phyloP scores from a whole-genome alignment of 805 yeast species.

The Lipomyces japonicus region DNA sequence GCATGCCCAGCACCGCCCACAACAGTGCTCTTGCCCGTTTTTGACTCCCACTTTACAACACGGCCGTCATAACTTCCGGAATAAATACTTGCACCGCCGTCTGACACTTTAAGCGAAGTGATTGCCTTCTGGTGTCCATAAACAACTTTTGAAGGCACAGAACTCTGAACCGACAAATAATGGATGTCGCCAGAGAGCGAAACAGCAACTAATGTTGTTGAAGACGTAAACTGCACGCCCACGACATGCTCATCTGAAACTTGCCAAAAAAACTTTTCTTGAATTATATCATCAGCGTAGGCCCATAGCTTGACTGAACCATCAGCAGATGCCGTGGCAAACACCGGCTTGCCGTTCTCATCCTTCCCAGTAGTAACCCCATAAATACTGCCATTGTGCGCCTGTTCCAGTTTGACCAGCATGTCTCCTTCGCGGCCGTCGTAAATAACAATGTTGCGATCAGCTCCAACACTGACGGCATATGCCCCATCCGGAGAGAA shows the following conservation, averaged over 20 bases:
- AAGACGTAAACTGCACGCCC: constrained; percentile 65
- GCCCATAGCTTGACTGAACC: constrained; percentile 65
- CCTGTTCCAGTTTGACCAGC: constrained; percentile 42
- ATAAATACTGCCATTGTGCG: constrained; percentile 77
- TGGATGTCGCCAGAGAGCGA: constrained; percentile 70
- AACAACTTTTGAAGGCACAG: constrained; percentile 43
- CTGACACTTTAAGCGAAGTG: constrained; percentile 48
- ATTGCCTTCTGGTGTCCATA: constrained; percentile 81
- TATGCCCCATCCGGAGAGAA: constrained; percentile 77
- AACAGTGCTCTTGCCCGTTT: constrained; percentile 39
- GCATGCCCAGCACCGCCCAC: constrained; percentile 50
- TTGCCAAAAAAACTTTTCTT: constrained; percentile 48
- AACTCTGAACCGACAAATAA: constrained; percentile 37
- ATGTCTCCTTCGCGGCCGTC: constrained; percentile 86
- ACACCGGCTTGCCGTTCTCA: constrained; percentile 52
- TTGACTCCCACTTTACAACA: constrained; percentile 55
- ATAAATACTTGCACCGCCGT: constrained; percentile 14
- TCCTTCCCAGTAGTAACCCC: constrained; percentile 49
- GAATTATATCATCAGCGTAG: constrained; percentile 42
- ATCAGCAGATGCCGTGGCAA: constrained; percentile 88
- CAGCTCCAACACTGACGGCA: constrained; percentile 80
- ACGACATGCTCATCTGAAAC: constrained; percentile 60
- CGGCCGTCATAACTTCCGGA: constrained; percentile 85
- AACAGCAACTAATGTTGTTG: constrained; percentile 54
- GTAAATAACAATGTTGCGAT: constrained; percentile 68